phyloP scores from a whole-genome alignment of 352 stramenopile species.

The Phytopythium helicoides region DNA sequence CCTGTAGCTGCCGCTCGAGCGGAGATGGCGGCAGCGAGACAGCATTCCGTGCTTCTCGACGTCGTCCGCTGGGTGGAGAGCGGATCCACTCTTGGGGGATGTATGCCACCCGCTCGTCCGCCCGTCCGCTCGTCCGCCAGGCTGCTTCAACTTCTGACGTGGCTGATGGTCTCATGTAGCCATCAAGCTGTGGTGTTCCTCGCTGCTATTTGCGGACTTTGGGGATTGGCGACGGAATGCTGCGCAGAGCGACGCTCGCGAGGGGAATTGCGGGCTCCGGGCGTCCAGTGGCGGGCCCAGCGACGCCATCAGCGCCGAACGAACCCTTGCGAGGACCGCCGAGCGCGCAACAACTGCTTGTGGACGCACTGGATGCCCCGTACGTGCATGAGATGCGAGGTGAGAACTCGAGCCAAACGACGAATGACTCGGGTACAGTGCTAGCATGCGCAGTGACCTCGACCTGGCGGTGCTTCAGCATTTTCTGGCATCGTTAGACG shows the following conservation, averaged over 20 bases:
- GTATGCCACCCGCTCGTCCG: too few species aligned
- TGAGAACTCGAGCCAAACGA: too few species aligned
- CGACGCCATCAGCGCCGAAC: too few species aligned
- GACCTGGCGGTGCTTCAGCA: constrained; percentile 56
- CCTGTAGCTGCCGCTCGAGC: too few species aligned
- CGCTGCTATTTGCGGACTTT: too few species aligned
- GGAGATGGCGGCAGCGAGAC: not conserved
- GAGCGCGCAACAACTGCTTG: constrained; percentile 23
- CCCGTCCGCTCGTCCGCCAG: constrained; percentile 4
- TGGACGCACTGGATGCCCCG: constrained; percentile 47
- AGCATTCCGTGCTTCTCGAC: not conserved
- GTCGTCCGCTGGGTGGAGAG: too few species aligned
- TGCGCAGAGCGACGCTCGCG: not conserved
- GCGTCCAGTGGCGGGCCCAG: constrained; percentile 3
- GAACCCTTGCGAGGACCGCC: too few species aligned
- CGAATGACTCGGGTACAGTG: too few species aligned
- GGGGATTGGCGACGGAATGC: not conserved
- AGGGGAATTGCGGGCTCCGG: not conserved
- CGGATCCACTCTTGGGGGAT: too few species aligned
- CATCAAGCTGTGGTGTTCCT: too few species aligned
- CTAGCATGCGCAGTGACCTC: constrained; percentile 52
- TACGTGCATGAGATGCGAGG: constrained; percentile 11
- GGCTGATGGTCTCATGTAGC: too few species aligned
- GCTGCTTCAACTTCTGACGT: not conserved
- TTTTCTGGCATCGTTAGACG: constrained; percentile 37